These are phyloP conservation scores for Xylaria sp. DNA, from an alignment of 2,329 filamentous ascomycete genomes.

Conservation along the genomic window DNA sequence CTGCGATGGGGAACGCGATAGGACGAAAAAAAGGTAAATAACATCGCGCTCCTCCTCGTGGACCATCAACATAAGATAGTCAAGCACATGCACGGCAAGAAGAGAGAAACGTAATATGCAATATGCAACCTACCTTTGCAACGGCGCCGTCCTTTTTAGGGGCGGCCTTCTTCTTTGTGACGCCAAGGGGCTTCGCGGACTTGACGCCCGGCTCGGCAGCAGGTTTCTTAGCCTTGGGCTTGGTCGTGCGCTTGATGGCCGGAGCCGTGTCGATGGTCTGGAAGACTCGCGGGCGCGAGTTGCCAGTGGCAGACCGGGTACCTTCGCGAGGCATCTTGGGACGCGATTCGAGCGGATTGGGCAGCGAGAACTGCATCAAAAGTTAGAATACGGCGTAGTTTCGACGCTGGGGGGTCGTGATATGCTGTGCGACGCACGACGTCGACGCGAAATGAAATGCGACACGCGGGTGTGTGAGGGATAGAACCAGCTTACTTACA, in stretches of 20 bases:
- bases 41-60: neutral
- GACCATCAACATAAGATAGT: too few relatives aligned
- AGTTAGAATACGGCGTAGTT: slow-evolving; percentile 35
- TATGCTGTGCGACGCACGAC: slow-evolving; percentile 32
- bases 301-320: slow-evolving; percentile 58
- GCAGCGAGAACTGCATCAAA: slow-evolving; percentile 28
- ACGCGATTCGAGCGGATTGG: slow-evolving; percentile 6
- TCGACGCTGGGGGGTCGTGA: slow-evolving; percentile 4
- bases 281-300: slow-evolving; percentile 59
- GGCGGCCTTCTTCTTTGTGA: slow-evolving; percentile 42
- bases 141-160: slow-evolving; percentile 42
- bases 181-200: slow-evolving; percentile 40
- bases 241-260: slow-evolving; percentile 49
- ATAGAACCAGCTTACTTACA: slow-evolving; percentile 21
- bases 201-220: slow-evolving; percentile 29
- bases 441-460: slow-evolving; percentile 39
- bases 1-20: neutral
- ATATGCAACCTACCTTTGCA: slow-evolving; percentile 37
- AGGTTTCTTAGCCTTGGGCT: slow-evolving; percentile 39
- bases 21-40: neutral
- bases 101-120: neutral
- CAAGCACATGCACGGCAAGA: neutral
- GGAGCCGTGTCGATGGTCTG: slow-evolving; percentile 54
- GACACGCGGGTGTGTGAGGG: slow-evolving; percentile 33
- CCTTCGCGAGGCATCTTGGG: slow-evolving; percentile 56